Conservation (phyloP, 768 basidiomycete species). For the Suillus cothurnatus region DNA sequence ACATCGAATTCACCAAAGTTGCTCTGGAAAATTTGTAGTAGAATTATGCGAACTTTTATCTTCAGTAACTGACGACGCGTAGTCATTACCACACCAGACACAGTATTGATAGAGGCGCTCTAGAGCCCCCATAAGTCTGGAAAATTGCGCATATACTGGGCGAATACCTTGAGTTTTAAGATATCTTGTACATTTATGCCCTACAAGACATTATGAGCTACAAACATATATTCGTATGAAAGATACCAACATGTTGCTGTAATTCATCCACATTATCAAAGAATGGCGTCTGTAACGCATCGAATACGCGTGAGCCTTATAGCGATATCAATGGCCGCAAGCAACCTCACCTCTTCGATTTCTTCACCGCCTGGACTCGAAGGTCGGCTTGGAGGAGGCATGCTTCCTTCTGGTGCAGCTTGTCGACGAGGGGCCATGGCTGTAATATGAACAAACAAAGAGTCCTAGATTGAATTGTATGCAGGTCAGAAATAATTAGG, state of each 20-base stretch:
- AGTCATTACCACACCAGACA: conserved; percentile 90
- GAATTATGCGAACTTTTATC: conserved; percentile 68
- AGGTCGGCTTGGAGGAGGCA: conserved; percentile 30
- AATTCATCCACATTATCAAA: conserved; percentile 86
- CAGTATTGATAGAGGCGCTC: conserved; percentile 81
- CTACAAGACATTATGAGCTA: conserved; percentile 40
- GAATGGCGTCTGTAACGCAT: conserved; percentile 47
- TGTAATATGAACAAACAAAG: neutral
- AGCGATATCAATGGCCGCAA: neutral
- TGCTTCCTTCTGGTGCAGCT: conserved; percentile 26
- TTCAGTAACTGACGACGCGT: conserved; percentile 88
- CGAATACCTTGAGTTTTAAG: conserved; percentile 78
- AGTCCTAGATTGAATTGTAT: neutral
- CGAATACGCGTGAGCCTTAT: conserved; percentile 1
- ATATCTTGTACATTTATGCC: conserved; percentile 97
- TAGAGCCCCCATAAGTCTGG: conserved; percentile 27
- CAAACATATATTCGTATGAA: neutral
- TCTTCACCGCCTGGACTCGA: conserved; percentile 37
- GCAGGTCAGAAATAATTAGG: neutral
- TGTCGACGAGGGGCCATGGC: conserved; percentile 34
- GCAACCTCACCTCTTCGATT: conserved; percentile 41
- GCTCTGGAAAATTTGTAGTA: too few relatives aligned
- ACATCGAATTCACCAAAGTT: neutral
- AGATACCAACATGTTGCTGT: conserved; percentile 68
- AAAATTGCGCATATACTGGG: conserved; percentile 14